Evolutionary conservation across 257 asterid species (phyloP).

Genomic region (Plantago elongata): DNA sequence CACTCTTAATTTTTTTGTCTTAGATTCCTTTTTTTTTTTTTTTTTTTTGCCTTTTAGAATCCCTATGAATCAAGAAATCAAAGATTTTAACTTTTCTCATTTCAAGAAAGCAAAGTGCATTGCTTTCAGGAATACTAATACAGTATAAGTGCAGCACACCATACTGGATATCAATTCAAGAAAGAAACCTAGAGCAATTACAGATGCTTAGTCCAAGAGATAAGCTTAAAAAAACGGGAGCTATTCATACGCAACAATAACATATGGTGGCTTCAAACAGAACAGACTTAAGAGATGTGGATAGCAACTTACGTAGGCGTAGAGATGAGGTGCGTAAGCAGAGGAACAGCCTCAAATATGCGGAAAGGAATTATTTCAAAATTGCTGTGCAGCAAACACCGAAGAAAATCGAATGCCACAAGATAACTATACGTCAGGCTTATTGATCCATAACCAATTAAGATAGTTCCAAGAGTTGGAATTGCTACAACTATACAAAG

Average conservation of each 20-base stretch:
- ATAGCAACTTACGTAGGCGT: conserved; percentile 71
- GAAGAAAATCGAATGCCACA: conserved; percentile 71
- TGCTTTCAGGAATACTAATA: background rate
- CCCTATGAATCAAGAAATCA: too few species aligned
- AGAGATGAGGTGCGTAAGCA: conserved; percentile 52
- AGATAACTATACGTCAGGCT: conserved; percentile 52
- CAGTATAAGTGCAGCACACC: background rate
- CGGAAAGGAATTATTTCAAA: conserved; percentile 58
- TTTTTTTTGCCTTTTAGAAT: too few species aligned
- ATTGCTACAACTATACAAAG: conserved; percentile 56
- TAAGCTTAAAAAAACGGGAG: background rate
- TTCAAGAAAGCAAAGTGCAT: background rate
- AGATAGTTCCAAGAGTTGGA: conserved; percentile 63
- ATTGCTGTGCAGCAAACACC: conserved; percentile 80
- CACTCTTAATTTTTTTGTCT: too few species aligned
- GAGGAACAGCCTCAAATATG: conserved; percentile 48
- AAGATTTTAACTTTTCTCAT: background rate
- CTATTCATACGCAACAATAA: background rate
- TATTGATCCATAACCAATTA: conserved; percentile 71
- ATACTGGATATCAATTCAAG: background rate
- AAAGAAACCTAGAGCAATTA: background rate
- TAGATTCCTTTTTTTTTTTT: too few species aligned
- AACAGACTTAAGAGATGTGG: too few species aligned
- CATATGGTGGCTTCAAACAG: background rate
- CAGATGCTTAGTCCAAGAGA: background rate